A percentile compares a stretch with the other conserved stretches of the same genome.
phyloP scores from a whole-genome alignment of 495 filamentous ascomycete species.

The Alectoria sarmentosa region DNA sequence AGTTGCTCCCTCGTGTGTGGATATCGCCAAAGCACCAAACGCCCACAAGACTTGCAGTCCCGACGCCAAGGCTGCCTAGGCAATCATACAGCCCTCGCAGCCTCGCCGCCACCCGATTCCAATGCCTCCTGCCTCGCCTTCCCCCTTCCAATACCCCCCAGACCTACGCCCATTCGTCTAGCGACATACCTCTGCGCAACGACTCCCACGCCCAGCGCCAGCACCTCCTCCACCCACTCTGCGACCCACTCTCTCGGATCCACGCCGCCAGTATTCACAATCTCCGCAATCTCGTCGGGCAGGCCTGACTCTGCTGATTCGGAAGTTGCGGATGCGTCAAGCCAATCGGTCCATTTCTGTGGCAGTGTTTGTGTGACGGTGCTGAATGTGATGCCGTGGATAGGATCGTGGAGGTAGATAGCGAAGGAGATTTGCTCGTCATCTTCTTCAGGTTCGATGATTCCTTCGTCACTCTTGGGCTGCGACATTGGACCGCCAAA shows the following conservation, averaged over 20 bases:
- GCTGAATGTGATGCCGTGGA: constrained; percentile 83
- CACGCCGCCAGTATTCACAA: constrained; percentile 80
- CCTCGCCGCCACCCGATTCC: constrained; percentile 72
- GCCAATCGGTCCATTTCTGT: constrained; percentile 80
- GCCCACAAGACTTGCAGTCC: not conserved
- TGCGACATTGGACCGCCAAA: constrained; percentile 54
- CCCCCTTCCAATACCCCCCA: constrained; percentile 60
- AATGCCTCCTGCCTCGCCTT: constrained; percentile 68
- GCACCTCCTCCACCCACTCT: constrained; percentile 90
- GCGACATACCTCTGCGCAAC: constrained; percentile 97
- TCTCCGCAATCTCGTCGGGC: constrained; percentile 80
- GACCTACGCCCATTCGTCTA: constrained; percentile 89
- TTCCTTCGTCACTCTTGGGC: constrained; percentile 43
- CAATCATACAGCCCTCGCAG: constrained; percentile 53
- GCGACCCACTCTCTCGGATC: constrained; percentile 96
- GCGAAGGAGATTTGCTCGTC: constrained; percentile 64
- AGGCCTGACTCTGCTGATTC: constrained; percentile 36
- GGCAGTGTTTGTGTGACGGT: constrained; percentile 81
- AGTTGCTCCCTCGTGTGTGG: not conserved
- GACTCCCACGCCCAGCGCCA: constrained; percentile 72
- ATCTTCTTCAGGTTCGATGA: constrained; percentile 43
- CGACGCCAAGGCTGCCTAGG: not conserved
- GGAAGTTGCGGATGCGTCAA: constrained; percentile 64
- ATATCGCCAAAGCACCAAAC: not conserved
- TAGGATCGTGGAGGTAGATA: constrained; percentile 85